Percentiles rank a stretch among this genome's conserved stretches.
Conservation (phyloP, 768 basidiomycete species). For the Termitomyces eurrhizus region DNA sequence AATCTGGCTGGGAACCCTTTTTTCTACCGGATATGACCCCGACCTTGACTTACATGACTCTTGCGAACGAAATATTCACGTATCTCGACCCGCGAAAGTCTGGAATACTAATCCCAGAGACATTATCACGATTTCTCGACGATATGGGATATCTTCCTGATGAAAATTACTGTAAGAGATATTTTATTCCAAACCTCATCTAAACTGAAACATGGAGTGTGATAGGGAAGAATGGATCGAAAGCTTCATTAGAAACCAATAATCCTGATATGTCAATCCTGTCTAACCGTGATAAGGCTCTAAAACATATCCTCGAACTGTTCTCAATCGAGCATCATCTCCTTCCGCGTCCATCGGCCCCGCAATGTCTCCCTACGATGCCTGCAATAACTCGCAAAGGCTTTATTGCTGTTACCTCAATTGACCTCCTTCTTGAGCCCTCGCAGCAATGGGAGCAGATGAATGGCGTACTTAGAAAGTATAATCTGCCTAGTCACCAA, state of each 20-base stretch:
- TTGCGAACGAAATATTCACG: conserved; percentile 14
- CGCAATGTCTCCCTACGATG: conserved; percentile 7
- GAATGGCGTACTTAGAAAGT: conserved; percentile 9
- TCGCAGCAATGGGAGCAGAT: conserved; percentile 10
- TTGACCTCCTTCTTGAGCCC: conserved; percentile 15
- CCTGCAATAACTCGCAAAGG: conserved; percentile 16
- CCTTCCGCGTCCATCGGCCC: conserved; percentile 7
- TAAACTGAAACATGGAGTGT: background rate
- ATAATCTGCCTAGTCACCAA: conserved; percentile 12
- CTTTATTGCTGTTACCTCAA: conserved; percentile 10
- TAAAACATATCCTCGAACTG: conserved; percentile 12
- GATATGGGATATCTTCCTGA: conserved; percentile 11
- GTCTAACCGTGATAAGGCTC: conserved; percentile 6
- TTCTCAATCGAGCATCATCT: conserved; percentile 16
- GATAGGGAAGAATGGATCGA: conserved; percentile 11
- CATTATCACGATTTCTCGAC: conserved; percentile 13
- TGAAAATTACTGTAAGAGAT: conserved; percentile 11
- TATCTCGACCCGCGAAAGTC: conserved; percentile 11
- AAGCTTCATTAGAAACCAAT: conserved; percentile 4
- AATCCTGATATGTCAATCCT: background rate
- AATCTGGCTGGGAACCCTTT: conserved; percentile 13
- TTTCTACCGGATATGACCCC: conserved; percentile 12
- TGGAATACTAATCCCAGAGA: conserved; percentile 12
- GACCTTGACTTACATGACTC: conserved; percentile 10
- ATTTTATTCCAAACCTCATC: background rate